Evolutionary conservation across 2,329 filamentous ascomycete species (phyloP), one percentile per base, ranked within the genome.

Genomic region (Cryphonectria japonica): DNA sequence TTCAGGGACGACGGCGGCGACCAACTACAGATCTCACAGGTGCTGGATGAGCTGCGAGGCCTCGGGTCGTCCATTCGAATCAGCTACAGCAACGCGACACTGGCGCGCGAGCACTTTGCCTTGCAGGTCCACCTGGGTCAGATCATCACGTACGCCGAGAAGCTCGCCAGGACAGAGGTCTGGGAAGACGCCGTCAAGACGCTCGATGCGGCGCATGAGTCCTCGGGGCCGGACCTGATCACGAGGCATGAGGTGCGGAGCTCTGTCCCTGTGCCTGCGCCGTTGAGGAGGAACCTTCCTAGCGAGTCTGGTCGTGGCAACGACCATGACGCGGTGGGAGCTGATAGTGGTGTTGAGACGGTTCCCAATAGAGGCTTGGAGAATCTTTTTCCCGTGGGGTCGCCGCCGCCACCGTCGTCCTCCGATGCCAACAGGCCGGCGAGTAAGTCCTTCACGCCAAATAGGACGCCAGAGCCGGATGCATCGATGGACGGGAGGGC

Each of bases 101-200:
- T 73, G 14, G 71, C 69, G 22, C 69, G 71, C 6, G 66, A 73
- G 69, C 69, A 71, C 34, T 73, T 71, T 61, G 71, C 71, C 16
- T n/a, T 73, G 34, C 71, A 73, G 66, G 63, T 69, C 32, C 71
- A 73, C 29, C 66, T 73, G 26, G 71, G 71, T 39, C 69, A 73
- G 32, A 73, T 73, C 3, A 66, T 71, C n/a, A 50, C 63, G 13
- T 73, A 69, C 26, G 54, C 69, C 5, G 54, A 73, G 66, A 54
- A 52, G 26, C 66, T 73, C 22, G 46, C 60, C 46, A 43, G 39
- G 52, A 70, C 68, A 11, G 66, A 72, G 39, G 41, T 57, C 26
- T 71, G 71, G 71, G 69, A 71, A 43, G 66, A 71, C 19, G 71
- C 71, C 41, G 66, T 72, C 8, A 66, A 41, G 62, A 60, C 66